Evolutionary conservation across 2,329 filamentous ascomycete genomes (phyloP).

Genomic region (Claviceps maximensis): DNA sequence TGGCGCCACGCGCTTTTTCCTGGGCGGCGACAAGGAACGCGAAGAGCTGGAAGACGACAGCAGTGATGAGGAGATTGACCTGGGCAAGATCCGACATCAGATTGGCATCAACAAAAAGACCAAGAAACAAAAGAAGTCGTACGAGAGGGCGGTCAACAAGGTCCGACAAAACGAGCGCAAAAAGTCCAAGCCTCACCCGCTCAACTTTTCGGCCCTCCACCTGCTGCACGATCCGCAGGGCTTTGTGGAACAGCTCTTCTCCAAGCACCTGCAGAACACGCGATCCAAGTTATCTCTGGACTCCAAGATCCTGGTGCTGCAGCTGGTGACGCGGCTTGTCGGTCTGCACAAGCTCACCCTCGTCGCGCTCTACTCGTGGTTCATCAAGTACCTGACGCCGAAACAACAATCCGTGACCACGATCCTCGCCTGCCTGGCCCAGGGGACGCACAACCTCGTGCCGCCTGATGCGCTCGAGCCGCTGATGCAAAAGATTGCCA

Average conservation of each 20-base stretch:
- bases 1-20: slow-evolving; percentile 83
- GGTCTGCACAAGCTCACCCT: slow-evolving; percentile 87
- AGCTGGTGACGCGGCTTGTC: slow-evolving; percentile 80
- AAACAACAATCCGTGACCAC: slow-evolving; percentile 83
- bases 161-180: slow-evolving; percentile 75
- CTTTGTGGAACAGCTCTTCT: slow-evolving; percentile 81
- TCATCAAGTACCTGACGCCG: slow-evolving; percentile 82
- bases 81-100: slow-evolving; percentile 73
- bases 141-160: slow-evolving; percentile 70
- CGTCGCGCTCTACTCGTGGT: slow-evolving; percentile 88
- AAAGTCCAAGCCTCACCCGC: slow-evolving; percentile 71
- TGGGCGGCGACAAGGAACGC: slow-evolving; percentile 89
- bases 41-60: slow-evolving; percentile 86
- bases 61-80: slow-evolving; percentile 66
- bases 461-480: slow-evolving; percentile 88
- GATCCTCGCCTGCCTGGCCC: slow-evolving; percentile 82
- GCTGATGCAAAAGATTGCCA: slow-evolving; percentile 86
- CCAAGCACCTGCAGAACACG: slow-evolving; percentile 77
- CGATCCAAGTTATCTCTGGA: slow-evolving; percentile 79
- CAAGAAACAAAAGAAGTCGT: slow-evolving; percentile 67
- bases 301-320: slow-evolving; percentile 77
- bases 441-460: slow-evolving; percentile 81
- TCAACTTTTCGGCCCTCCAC: slow-evolving; percentile 95
- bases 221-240: slow-evolving; percentile 88
- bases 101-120: slow-evolving; percentile 92